Percentiles rank a stretch among this genome's conserved stretches.
phyloP scores from a whole-genome alignment of 129 eudicot species.

The Rutidosis leptorrhynchoides region DNA sequence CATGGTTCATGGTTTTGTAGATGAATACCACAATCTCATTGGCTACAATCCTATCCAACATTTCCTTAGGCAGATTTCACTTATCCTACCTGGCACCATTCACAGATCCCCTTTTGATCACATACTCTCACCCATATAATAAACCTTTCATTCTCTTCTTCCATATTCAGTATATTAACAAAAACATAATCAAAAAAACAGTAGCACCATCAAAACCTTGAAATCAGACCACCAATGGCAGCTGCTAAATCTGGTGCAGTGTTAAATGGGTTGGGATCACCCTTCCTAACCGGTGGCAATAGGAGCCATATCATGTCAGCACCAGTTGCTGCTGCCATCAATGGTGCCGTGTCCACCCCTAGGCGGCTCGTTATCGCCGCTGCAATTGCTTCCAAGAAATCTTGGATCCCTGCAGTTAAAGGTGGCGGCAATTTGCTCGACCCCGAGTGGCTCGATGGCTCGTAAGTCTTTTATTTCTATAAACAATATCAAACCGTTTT shows the following conservation, averaged over 20 bases:
- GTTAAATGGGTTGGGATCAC: slow-evolving; percentile 70
- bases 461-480: slow-evolving; percentile 48
- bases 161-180: slow-evolving; percentile 29
- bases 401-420: slow-evolving; percentile 90
- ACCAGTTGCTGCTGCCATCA: slow-evolving; percentile 24
- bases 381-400: slow-evolving; percentile 83
- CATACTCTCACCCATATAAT: slow-evolving; percentile 36
- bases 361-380: slow-evolving; percentile 56
- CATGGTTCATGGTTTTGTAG: slow-evolving; percentile 6
- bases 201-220: neutral
- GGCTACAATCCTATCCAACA: slow-evolving; percentile 40
- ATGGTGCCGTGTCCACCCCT: slow-evolving; percentile 36
- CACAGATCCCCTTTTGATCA: slow-evolving; percentile 30
- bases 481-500: neutral
- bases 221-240: slow-evolving; percentile 27
- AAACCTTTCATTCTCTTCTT: slow-evolving; percentile 13
- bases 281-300: slow-evolving; percentile 75
- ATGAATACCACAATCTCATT: slow-evolving; percentile 31
- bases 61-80: slow-evolving; percentile 41
- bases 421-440: slow-evolving; percentile 83
- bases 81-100: slow-evolving; percentile 59
- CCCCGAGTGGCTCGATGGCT: slow-evolving; percentile 99
- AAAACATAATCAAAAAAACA: neutral
- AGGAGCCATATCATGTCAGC: slow-evolving; percentile 51
- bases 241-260: slow-evolving; percentile 78